Evolutionary conservation across 805 yeast genomes (phyloP).

Genomic region (Saccharomycopsis fermentans): DNA sequence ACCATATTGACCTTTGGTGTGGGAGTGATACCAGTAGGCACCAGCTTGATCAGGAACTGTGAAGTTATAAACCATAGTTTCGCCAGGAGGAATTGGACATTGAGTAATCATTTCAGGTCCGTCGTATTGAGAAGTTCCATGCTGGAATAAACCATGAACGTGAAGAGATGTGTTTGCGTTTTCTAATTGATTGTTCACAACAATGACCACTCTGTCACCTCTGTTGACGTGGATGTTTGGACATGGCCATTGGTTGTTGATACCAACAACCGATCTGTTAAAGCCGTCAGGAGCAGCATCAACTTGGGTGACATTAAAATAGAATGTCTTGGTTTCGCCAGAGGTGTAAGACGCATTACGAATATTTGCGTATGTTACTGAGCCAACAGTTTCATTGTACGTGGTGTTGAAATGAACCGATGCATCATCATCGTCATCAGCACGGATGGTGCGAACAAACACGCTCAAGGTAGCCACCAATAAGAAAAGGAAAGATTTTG

Average conservation of each 20-base stretch:
- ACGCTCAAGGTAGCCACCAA: neutral
- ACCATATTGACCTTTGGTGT: slow-evolving; percentile 79
- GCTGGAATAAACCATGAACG: slow-evolving; percentile 84
- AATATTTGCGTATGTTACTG: neutral
- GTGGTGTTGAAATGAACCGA: neutral
- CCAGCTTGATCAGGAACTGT: slow-evolving; percentile 77
- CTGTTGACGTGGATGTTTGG: slow-evolving; percentile 69
- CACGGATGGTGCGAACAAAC: neutral
- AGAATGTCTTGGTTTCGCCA: slow-evolving; percentile 16
- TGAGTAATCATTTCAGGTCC: slow-evolving; percentile 85
- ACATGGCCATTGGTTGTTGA: slow-evolving; percentile 61
- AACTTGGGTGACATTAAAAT: slow-evolving; percentile 15
- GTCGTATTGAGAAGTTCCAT: slow-evolving; percentile 70
- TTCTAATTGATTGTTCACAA: slow-evolving; percentile 63
- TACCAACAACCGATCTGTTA: slow-evolving; percentile 33
- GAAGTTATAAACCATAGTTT: slow-evolving; percentile 72
- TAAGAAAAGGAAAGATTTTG: neutral
- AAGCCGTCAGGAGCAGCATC: slow-evolving; percentile 31
- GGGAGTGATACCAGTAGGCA: slow-evolving; percentile 96
- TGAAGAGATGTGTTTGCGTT: slow-evolving; percentile 71
- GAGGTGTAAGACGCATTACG: slow-evolving; percentile 5
- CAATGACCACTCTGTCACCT: slow-evolving; percentile 69
- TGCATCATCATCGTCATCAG: slow-evolving; percentile 1
- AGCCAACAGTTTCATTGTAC: slow-evolving; percentile 4
- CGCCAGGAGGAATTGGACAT: slow-evolving; percentile 84